phyloP scores from a whole-genome alignment of 148 eudicot species.

The Fallopia convolvulus region DNA sequence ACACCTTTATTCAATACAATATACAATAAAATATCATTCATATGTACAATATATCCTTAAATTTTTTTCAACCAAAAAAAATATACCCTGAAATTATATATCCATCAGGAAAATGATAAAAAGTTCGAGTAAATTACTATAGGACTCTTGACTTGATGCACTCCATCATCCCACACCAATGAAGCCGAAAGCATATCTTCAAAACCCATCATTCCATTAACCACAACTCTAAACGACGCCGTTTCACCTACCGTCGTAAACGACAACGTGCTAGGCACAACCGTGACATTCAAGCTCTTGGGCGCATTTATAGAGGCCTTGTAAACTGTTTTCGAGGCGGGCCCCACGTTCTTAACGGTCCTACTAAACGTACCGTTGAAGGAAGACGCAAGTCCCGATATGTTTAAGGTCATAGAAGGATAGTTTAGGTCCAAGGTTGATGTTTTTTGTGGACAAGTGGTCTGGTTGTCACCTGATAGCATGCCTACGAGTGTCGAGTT shows the following conservation, averaged over 20 bases:
- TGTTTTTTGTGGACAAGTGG: not conserved
- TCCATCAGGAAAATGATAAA: too few species aligned
- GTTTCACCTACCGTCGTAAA: conserved; percentile 22
- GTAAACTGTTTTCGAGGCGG: conserved; percentile 16
- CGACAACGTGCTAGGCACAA: conserved; percentile 19
- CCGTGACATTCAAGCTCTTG: conserved; percentile 13
- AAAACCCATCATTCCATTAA: conserved; percentile 16
- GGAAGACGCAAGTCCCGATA: conserved; percentile 1
- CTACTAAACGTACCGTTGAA: conserved; percentile 19
- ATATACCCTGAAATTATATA: too few species aligned
- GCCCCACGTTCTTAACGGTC: conserved; percentile 36
- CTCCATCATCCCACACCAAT: conserved; percentile 40
- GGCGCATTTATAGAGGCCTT: not conserved
- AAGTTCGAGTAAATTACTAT: conserved; percentile 20
- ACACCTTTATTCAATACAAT: too few species aligned
- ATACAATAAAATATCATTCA: too few species aligned
- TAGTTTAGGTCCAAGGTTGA: conserved; percentile 26
- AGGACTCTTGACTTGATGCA: conserved; percentile 42
- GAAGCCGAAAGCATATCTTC: conserved; percentile 25
- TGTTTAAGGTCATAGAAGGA: conserved; percentile 25
- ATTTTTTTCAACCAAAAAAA: too few species aligned
- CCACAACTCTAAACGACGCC: conserved; percentile 18
- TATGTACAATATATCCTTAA: too few species aligned
- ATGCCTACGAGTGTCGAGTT: conserved; percentile 2
- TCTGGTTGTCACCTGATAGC: conserved; percentile 16